These are phyloP conservation scores for Plenodomus biglobosus DNA, from an alignment of 2,329 filamentous ascomycete species.

Conservation along the genomic window DNA sequence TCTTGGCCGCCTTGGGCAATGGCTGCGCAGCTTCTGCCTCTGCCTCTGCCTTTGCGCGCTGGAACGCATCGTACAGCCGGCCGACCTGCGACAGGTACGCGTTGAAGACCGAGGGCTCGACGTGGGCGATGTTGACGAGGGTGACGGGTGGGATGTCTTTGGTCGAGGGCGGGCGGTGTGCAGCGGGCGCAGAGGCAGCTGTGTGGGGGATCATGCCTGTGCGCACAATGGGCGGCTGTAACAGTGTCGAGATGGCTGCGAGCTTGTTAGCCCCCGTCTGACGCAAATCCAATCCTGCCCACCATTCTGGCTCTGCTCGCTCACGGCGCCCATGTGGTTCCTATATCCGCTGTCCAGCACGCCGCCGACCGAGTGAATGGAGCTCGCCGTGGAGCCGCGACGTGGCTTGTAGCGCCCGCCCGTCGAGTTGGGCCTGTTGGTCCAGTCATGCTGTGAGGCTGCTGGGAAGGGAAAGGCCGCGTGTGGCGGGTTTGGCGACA, in stretches of 20 bases:
- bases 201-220: constrained; percentile 83
- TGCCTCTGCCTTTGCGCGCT: constrained; percentile 75
- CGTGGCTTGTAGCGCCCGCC: constrained; percentile 57
- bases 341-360: constrained; percentile 69
- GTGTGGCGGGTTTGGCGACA: constrained; percentile 46
- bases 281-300: too few species aligned
- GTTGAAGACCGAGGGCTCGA: constrained; percentile 78
- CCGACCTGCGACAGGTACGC: constrained; percentile 85
- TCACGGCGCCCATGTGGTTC: constrained; percentile 57
- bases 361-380: constrained; percentile 84
- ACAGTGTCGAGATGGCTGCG: constrained; percentile 81
- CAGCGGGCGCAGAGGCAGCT: constrained; percentile 65
- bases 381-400: constrained; percentile 83
- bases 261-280: constrained; percentile 18
- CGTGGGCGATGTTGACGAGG: constrained; percentile 80
- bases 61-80: constrained; percentile 83
- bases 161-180: constrained; percentile 79
- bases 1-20: constrained; percentile 51
- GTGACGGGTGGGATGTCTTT: constrained; percentile 92
- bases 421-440: constrained; percentile 51
- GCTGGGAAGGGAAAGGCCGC: constrained; percentile 57
- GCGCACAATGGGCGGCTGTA: constrained; percentile 85
- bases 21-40: constrained; percentile 60
- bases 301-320: constrained; percentile 85
- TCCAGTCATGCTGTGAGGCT: constrained; percentile 57